Conservation (phyloP, 192 early-diverging fungal genomes). For the Coemansia sp. region DNA sequence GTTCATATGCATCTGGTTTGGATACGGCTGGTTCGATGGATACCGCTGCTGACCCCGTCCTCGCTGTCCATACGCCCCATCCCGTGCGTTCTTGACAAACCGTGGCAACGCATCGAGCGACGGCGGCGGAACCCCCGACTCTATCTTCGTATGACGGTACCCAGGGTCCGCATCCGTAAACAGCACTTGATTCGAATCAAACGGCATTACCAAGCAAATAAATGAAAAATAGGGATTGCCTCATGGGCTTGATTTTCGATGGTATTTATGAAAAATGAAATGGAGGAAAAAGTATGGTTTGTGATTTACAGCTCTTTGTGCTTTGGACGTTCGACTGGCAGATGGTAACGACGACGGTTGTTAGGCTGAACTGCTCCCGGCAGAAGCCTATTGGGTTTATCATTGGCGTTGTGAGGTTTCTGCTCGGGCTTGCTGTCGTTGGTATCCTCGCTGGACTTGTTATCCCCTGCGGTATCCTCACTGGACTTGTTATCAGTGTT, state of each 20-base stretch:
- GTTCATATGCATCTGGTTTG: slow-evolving; percentile 8
- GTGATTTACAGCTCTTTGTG: slow-evolving; percentile 16
- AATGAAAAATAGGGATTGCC: neutral
- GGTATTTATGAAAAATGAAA: neutral
- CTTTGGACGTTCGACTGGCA: slow-evolving; percentile 17
- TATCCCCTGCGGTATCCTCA: neutral
- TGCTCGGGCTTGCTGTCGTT: neutral
- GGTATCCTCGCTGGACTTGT: neutral
- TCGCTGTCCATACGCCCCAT: neutral
- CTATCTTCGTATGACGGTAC: slow-evolving; percentile 20
- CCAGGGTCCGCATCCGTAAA: slow-evolving; percentile 34
- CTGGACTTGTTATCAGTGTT: neutral
- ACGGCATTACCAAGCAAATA: slow-evolving; percentile 7
- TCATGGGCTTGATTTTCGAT: neutral
- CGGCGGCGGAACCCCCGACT: slow-evolving; percentile 27
- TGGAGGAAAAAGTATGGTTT: neutral
- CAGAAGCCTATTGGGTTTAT: neutral
- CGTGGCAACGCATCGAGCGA: slow-evolving; percentile 19
- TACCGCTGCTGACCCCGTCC: neutral
- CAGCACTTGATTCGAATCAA: slow-evolving; percentile 12
- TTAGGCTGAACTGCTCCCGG: neutral
- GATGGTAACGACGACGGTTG: neutral
- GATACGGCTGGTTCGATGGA: neutral
- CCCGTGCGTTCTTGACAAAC: neutral
- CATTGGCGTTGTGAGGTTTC: neutral